Percentiles rank a stretch among this genome's conserved stretches.
phyloP scores from a whole-genome alignment of 148 eudicot genomes.

The Polygonum maritimum region DNA sequence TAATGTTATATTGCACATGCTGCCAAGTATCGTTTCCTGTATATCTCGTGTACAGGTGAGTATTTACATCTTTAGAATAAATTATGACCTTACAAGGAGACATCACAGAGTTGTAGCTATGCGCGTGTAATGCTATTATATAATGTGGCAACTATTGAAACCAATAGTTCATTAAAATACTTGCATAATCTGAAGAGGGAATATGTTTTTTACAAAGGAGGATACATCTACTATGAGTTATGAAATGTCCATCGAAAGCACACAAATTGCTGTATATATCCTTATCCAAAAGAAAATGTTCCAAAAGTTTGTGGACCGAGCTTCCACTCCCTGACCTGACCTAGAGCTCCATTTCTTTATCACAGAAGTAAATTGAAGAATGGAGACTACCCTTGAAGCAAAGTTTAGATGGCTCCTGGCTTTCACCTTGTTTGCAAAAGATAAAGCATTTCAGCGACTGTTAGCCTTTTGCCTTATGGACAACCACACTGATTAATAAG shows the following conservation, averaged over 20 bases:
- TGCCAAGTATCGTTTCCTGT: neutral
- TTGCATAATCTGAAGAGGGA: no score
- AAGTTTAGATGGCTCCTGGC: slow-evolving; percentile 47
- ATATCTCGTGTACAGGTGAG: neutral
- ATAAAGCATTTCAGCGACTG: slow-evolving; percentile 80
- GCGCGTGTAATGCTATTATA: neutral
- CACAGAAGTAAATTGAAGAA: neutral
- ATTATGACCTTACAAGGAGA: no score
- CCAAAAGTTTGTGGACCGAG: slow-evolving; percentile 69
- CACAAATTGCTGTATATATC: slow-evolving; percentile 11
- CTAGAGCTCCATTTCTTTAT: slow-evolving; percentile 51
- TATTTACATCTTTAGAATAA: neutral
- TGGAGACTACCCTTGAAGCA: slow-evolving; percentile 36
- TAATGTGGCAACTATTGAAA: no score
- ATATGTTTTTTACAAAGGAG: no score
- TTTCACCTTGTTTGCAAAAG: slow-evolving; percentile 66
- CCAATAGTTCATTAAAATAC: no score
- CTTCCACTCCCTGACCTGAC: slow-evolving; percentile 48
- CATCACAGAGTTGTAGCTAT: neutral
- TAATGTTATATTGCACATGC: neutral
- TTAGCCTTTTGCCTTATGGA: slow-evolving; percentile 89
- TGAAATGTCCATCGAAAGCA: no score
- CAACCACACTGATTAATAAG: no score
- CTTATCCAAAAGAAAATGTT: slow-evolving; percentile 34
- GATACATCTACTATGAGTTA: no score